Base-by-base conservation (phyloP, 108 stramenopile genomes). In the Cyclostephanos invisitatus region DNA sequence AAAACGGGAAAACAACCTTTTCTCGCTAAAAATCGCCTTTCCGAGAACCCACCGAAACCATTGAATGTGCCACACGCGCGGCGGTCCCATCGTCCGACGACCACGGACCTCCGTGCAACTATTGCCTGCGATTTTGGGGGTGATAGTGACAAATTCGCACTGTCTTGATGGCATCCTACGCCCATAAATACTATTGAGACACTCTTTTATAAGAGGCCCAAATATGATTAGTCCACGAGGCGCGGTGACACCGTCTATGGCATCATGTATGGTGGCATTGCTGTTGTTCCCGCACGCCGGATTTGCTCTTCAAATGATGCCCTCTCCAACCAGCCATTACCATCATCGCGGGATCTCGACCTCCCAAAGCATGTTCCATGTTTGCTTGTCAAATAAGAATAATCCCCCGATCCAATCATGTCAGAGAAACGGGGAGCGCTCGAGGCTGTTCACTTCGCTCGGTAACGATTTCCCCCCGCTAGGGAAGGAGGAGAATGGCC, bases 241-340 rank as follows among this genome's bases (percentile, higher is more conserved):
- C 20, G 51, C 20, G 51, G 51, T 53, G 1, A 53, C 0, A 24
- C 20, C n/a, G 7, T 53, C 24, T 20, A 53, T 53, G 24, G 7
- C 51, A 53, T 53, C 40, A 8, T 3, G 5, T 24, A 14, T 53
- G 51, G 51, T 53, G 24, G 24, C 51, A 2, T 24, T 53, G 9
- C 51, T 53, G 51, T 24, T 53, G 51, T 6, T 53, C 22, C 17
- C 51, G 20, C 51, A 53, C 17, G 51, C 51, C 51, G 6, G 51
- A 6, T 53, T 24, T n/a, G 22, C 51, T 24, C 51, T 53, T 53
- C 51, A 53, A 53, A 53, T 53, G 14, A 53, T 53, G 14, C 51
- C n/a, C 4, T 40, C 7, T 40, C 9, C 40, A 7, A 53, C 14
- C n/a, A 18, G 51, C 17, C 51, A 53, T 18, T 40, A 40, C 40